Evolutionary conservation across 345 rosid genomes (phyloP), one percentile per base, ranked within the genome.

Genomic region (Clarkia xantiana): DNA sequence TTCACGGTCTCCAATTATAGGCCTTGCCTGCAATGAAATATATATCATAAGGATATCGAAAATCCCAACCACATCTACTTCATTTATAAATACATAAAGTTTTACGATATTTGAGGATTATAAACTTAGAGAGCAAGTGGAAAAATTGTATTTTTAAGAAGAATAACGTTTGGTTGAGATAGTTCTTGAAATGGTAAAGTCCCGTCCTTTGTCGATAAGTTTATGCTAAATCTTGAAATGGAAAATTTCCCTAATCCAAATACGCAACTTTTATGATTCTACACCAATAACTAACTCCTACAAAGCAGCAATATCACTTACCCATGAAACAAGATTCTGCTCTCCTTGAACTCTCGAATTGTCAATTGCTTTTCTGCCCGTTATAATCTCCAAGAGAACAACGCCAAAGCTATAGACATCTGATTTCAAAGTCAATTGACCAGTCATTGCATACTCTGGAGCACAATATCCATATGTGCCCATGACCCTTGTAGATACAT

Each of bases 381-480:
- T 74, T 51, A 88, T 81, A 45, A 84, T 81, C 72, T 88, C 97
- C 42, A 88, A 70, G 59, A 88, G 94, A 68, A 88, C 94, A 20
- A 84, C 86, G 4, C 97, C 94, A 10, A 74, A 84, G 72, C 97
- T 81, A 50, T 81, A 87, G 44, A 87, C 85, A 29, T 87, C 94
- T 42, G 96, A 87, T 68, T 87, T 87, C 51, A 79, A 59, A 40
- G 94, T 87, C 56, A 87, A 69, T 47, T 83, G 90, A 14, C 96
- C 96, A 2, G 96, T 86, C 96, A 82, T 86, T 58, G 96, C 94
- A 57, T 86, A 86, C 55, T 86, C 89, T 0, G 96, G 96, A 49
- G 96, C 94, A 34, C 94, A 86, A 54, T 86, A 86, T 49, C 94
- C 96, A 43, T 83, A 86, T 23, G 96, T 87, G 40, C 96, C 96